A percentile compares a stretch with the other conserved stretches of the same genome.
Evolutionary conservation across 2,329 filamentous ascomycete species (phyloP).

Genomic region (Fusarium sp.): DNA sequence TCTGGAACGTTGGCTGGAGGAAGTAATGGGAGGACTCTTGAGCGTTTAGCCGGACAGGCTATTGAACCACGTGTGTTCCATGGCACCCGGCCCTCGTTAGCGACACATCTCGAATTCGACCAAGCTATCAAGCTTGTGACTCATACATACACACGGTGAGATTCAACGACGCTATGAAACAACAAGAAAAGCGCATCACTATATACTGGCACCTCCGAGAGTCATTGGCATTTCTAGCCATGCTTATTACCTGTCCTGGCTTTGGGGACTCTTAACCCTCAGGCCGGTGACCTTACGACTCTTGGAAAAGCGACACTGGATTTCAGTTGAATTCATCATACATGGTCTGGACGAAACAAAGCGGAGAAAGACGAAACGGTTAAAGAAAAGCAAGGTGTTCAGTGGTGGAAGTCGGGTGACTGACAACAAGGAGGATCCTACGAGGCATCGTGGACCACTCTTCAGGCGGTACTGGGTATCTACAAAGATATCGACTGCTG

Average conservation of each 20-base stretch:
- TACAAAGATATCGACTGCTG: slow-evolving; percentile 5
- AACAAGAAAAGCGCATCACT: slow-evolving; percentile 30
- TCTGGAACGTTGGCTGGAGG: slow-evolving; percentile 78
- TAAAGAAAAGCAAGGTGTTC: slow-evolving; percentile 41
- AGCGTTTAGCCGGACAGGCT: neutral
- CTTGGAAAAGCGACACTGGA: slow-evolving; percentile 33
- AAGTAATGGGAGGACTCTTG: slow-evolving; percentile 52
- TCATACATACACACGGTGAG: slow-evolving; percentile 24
- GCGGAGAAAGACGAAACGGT: slow-evolving; percentile 25
- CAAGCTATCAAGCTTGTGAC: slow-evolving; percentile 33
- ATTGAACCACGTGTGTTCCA: slow-evolving; percentile 10
- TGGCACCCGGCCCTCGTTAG: slow-evolving; percentile 22
- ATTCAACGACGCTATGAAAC: slow-evolving; percentile 33
- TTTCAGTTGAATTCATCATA: slow-evolving; percentile 23
- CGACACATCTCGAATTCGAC: slow-evolving; percentile 28
- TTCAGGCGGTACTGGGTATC: slow-evolving; percentile 1
- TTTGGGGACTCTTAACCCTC: slow-evolving; percentile 2
- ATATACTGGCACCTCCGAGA: slow-evolving; percentile 28
- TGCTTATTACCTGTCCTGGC: slow-evolving; percentile 9
- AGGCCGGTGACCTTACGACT: slow-evolving; percentile 2
- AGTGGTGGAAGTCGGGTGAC: slow-evolving; percentile 13
- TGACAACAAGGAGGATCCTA: slow-evolving; percentile 12
- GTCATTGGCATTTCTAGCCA: slow-evolving; percentile 21
- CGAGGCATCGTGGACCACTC: slow-evolving; percentile 14
- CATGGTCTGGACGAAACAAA: slow-evolving; percentile 24